These are phyloP conservation scores for Aegle marmelos DNA, from an alignment of 345 rosid species.

Conservation along the genomic window DNA sequence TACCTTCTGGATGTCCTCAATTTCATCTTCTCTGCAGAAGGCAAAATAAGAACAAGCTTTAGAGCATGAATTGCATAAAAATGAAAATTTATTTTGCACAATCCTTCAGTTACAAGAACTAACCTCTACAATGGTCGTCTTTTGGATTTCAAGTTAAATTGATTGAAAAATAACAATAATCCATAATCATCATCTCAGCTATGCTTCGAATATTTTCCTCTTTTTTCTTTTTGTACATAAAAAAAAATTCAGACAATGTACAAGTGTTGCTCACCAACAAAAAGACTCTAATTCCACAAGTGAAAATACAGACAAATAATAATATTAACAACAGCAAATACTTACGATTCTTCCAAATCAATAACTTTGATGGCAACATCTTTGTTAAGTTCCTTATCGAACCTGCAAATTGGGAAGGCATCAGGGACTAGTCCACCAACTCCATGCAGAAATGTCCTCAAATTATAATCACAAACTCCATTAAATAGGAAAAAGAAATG, in stretches of 20 bases:
- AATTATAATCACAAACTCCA: slow-evolving; percentile 1
- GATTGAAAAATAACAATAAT: background rate
- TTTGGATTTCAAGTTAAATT: background rate
- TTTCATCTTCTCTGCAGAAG: slow-evolving; percentile 88
- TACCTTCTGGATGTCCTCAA: slow-evolving; percentile 99
- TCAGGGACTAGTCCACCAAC: slow-evolving; percentile 14
- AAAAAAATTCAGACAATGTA: background rate
- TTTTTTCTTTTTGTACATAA: background rate
- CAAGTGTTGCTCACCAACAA: background rate
- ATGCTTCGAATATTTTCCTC: background rate
- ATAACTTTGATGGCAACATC: slow-evolving; percentile 98
- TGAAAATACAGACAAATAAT: background rate
- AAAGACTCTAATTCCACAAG: background rate
- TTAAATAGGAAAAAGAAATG: background rate
- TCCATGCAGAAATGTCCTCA: slow-evolving; percentile 4
- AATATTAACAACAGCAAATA: slow-evolving; percentile 11
- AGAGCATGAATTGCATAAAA: slow-evolving; percentile 6
- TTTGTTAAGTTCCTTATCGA: slow-evolving; percentile 91
- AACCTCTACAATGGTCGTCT: background rate
- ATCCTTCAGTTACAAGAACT: background rate
- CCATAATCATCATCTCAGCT: background rate
- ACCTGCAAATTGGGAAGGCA: slow-evolving; percentile 54
- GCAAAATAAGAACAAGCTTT: slow-evolving; percentile 22
- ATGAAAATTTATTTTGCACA: background rate
- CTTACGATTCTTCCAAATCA: slow-evolving; percentile 99